Evolutionary conservation across 495 filamentous ascomycete genomes (phyloP).

Genomic region (Xylaria bambusicola): DNA sequence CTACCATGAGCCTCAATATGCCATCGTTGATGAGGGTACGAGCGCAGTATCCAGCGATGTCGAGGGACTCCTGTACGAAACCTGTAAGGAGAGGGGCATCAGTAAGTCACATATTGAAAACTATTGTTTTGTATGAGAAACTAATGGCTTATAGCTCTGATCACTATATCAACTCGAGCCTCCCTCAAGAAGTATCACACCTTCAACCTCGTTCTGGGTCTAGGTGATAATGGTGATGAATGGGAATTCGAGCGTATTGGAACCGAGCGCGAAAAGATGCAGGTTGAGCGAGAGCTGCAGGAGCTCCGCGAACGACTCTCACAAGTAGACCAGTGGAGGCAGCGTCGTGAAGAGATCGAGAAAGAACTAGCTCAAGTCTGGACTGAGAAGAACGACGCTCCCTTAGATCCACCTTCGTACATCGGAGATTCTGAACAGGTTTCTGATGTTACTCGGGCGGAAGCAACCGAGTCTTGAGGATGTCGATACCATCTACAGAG

Average conservation of each 20-base stretch:
- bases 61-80: constrained; percentile 90
- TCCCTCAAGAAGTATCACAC: constrained; percentile 94
- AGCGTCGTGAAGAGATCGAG: constrained; percentile 72
- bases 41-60: constrained; percentile 92
- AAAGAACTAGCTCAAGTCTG: constrained; percentile 56
- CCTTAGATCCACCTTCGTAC: constrained; percentile 46
- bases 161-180: constrained; percentile 91
- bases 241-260: constrained; percentile 95
- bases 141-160: constrained; percentile 59
- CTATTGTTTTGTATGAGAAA: neutral
- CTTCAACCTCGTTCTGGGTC: constrained; percentile 80
- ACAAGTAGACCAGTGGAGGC: constrained; percentile 82
- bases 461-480: neutral
- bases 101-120: constrained; percentile 53
- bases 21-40: constrained; percentile 93
- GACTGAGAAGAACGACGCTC: constrained; percentile 49
- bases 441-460: neutral
- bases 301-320: constrained; percentile 77
- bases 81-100: constrained; percentile 87
- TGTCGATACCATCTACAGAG: too few relatives aligned
- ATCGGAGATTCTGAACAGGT: constrained; percentile 12
- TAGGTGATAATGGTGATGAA: constrained; percentile 63
- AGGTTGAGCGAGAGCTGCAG: constrained; percentile 84
- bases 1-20: constrained; percentile 94
- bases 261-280: constrained; percentile 85